These are phyloP conservation scores for Musa schizocarpa DNA, from an alignment of 176 grass and related monocot species.

Conservation along the genomic window DNA sequence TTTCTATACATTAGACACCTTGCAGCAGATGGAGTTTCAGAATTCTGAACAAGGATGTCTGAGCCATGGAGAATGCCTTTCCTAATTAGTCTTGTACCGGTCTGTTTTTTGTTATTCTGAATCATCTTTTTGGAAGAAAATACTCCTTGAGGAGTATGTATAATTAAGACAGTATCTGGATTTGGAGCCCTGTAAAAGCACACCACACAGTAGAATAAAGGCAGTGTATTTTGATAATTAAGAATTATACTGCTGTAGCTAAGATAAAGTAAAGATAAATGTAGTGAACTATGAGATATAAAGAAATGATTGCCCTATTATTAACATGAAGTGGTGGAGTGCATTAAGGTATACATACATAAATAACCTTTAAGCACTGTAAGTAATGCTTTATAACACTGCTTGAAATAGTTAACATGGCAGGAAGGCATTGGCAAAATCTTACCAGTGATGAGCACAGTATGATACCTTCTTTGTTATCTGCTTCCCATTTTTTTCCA, in stretches of 20 bases:
- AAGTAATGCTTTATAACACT: background rate
- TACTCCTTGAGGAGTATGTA: conserved; percentile 82
- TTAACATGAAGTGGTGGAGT: no score
- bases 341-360: background rate
- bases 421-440: background rate
- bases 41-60: conserved; percentile 32
- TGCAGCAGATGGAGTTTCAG: conserved; percentile 38
- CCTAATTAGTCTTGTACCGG: conserved; percentile 75
- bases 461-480: conserved; percentile 82
- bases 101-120: conserved; percentile 46
- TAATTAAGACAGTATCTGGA: conserved; percentile 90
- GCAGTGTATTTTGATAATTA: background rate
- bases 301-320: no score
- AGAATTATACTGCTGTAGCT: no score
- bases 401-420: background rate
- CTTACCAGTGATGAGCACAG: conserved; percentile 80
- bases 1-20: conserved; percentile 69
- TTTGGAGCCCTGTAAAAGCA: conserved; percentile 58
- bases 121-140: conserved; percentile 90
- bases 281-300: background rate
- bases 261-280: background rate
- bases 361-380: background rate
- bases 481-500: conserved; percentile 81
- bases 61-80: conserved; percentile 21
- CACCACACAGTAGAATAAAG: conserved; percentile 7